These are phyloP conservation scores for Flaveria robusta DNA, from an alignment of 129 eudicot species.

Conservation along the genomic window DNA sequence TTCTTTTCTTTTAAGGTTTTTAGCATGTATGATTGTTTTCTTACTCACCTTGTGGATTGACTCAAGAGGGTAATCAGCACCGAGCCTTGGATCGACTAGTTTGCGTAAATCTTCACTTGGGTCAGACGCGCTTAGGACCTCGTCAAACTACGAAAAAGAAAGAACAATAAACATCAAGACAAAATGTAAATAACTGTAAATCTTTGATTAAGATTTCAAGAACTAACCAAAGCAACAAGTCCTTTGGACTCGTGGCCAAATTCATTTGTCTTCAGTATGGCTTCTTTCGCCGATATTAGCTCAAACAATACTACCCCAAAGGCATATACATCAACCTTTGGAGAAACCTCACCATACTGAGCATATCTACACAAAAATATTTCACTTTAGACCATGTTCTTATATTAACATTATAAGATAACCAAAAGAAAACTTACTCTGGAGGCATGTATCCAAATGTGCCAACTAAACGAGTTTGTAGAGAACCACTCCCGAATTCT, in stretches of 20 bases:
- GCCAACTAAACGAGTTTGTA: constrained; percentile 81
- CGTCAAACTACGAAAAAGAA: constrained; percentile 65
- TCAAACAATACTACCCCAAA: constrained; percentile 93
- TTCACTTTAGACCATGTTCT: constrained; percentile 7
- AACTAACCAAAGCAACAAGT: constrained; percentile 76
- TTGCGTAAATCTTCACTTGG: constrained; percentile 50
- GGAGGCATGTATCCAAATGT: constrained; percentile 98
- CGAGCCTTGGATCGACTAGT: constrained; percentile 76
- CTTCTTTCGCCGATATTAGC: constrained; percentile 82
- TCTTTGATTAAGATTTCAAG: neutral
- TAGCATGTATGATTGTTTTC: no score
- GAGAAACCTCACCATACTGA: constrained; percentile 81
- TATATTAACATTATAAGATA: neutral
- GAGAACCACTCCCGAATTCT: constrained; percentile 72
- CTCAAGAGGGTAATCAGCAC: constrained; percentile 69
- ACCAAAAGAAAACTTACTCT: constrained; percentile 52
- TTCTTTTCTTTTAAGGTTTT: neutral
- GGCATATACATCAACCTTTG: constrained; percentile 90
- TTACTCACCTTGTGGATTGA: constrained; percentile 64
- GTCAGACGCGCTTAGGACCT: constrained; percentile 54
- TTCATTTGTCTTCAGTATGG: constrained; percentile 62
- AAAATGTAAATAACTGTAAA: neutral
- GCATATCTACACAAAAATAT: constrained; percentile 60
- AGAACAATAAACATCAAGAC: neutral
- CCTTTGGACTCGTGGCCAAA: constrained; percentile 51